These are phyloP conservation scores for Geotrichum carabidarum DNA, from an alignment of 1,139 yeast species.

Conservation along the genomic window DNA sequence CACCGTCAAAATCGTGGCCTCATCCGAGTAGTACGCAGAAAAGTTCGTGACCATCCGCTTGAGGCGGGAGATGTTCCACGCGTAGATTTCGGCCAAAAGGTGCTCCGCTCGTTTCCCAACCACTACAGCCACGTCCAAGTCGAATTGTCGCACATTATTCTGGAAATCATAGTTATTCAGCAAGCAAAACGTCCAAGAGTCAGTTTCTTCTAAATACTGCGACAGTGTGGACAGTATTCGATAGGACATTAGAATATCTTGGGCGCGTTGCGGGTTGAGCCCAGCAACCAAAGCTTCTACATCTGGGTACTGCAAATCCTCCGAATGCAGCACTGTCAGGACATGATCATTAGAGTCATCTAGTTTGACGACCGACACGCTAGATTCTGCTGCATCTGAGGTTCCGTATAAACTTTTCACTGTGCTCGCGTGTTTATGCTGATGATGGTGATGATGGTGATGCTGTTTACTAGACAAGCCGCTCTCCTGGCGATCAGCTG, in stretches of 20 bases:
- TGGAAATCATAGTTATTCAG: conserved; percentile 32
- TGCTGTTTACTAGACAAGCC: background rate
- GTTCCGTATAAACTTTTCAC: background rate
- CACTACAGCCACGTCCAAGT: conserved; percentile 34
- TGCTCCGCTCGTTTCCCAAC: conserved; percentile 32
- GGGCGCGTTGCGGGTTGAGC: conserved; percentile 27
- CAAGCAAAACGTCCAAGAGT: conserved; percentile 33
- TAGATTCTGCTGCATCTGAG: background rate
- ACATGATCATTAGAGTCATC: conserved; percentile 30
- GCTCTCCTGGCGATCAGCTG: too few relatives aligned
- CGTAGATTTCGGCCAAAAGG: conserved; percentile 30
- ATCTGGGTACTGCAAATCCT: conserved; percentile 26
- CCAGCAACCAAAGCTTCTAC: conserved; percentile 29
- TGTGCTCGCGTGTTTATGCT: background rate
- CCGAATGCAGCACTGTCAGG: conserved; percentile 27
- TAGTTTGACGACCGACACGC: background rate
- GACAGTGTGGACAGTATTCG: conserved; percentile 30
- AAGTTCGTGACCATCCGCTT: conserved; percentile 31
- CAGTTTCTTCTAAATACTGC: conserved; percentile 30
- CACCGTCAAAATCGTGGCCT: conserved; percentile 35
- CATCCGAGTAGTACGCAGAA: conserved; percentile 31
- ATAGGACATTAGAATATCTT: conserved; percentile 32
- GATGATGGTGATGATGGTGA: background rate
- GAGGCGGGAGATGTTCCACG: conserved; percentile 35
- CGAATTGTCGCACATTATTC: conserved; percentile 32